Base-by-base conservation (phyloP, 768 basidiomycete species). In the Candolleomyces eurysporus region DNA sequence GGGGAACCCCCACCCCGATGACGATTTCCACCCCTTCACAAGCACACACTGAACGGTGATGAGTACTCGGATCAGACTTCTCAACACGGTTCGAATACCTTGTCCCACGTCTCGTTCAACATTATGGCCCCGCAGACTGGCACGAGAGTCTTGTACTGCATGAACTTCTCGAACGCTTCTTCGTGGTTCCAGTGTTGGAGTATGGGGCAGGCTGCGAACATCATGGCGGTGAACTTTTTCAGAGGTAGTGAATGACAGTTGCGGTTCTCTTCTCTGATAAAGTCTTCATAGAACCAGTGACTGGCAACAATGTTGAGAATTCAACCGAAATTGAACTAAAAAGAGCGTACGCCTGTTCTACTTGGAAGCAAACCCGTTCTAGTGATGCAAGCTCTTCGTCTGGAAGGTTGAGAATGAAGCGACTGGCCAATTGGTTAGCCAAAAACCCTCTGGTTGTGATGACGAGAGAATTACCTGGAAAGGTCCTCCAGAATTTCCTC, bases 261-360 rank as follows among this genome's bases (percentile, higher is more conserved):
- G 9, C 89, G 88, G 60, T 94, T 91, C 74, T 91, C 85, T 72
- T 96, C 94, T 48, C 97, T 91, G 64, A 98, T 88, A 68, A 97
- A 98, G 73, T 99, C 97, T 79, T 98, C 97, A 69, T 99, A 99
- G 74, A 93, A 99, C 96, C 96, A 99, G 72, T 98, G 96, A n/a
- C 96, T 97, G 70, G 9, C 62, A 64, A 65, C 65, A 51, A 31
- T 59, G 57, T 64, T 60, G 50, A 62, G 42, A 61, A 60, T 39
- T 54, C 26, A 19, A 48, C 63, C 52, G 54, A 43, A 64, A 58
- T 49, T 53, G 40, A 49, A 36, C 52, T 26, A 9, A 48, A 39
- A 60, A 42, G 45, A 40, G 82, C 94, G 69, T 72, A 98, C 94
- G 96, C 97, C 83, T 98, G 96, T 75, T 99, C 97, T 63, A 98